These are phyloP conservation scores for Alloascoidea hylecoeti DNA, from an alignment of 805 yeast species.

Conservation along the genomic window DNA sequence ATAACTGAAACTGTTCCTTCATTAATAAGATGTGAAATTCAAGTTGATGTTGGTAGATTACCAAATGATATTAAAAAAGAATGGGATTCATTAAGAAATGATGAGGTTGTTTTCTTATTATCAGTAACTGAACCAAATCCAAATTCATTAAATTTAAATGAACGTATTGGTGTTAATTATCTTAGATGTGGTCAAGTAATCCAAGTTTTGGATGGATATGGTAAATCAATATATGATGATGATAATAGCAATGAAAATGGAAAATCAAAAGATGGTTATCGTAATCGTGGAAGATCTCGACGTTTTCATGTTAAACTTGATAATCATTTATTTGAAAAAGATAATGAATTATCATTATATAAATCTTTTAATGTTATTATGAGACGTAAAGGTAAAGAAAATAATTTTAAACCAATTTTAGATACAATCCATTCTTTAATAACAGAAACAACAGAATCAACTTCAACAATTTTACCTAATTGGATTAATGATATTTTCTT, in stretches of 20 bases:
- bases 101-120: slow-evolving; percentile 14
- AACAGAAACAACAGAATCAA: slow-evolving; percentile 3
- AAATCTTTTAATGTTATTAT: slow-evolving; percentile 14
- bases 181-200: slow-evolving; percentile 13
- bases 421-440: slow-evolving; percentile 6
- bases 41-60: slow-evolving; percentile 9
- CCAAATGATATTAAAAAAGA: slow-evolving; percentile 8
- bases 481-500: slow-evolving; percentile 21
- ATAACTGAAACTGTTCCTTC: slow-evolving; percentile 14
- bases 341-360: slow-evolving; percentile 4
- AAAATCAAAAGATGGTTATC: slow-evolving; percentile 1
- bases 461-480: slow-evolving; percentile 15
- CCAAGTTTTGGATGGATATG: slow-evolving; percentile 11
- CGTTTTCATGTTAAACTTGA: slow-evolving; percentile 13
- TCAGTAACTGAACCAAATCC: slow-evolving; percentile 8
- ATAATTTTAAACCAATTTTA: slow-evolving; percentile 11
- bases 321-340: slow-evolving; percentile 6
- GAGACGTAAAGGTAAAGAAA: slow-evolving; percentile 11
- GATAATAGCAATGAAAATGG: not conserved
- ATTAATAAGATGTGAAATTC: slow-evolving; percentile 12
- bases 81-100: slow-evolving; percentile 14
- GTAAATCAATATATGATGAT: slow-evolving; percentile 4
- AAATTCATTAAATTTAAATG: slow-evolving; percentile 5
- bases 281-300: slow-evolving; percentile 5
- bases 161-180: slow-evolving; percentile 10